These are phyloP conservation scores for Lecanicillium sp. DNA, from an alignment of 2,329 filamentous ascomycete genomes.

Conservation along the genomic window DNA sequence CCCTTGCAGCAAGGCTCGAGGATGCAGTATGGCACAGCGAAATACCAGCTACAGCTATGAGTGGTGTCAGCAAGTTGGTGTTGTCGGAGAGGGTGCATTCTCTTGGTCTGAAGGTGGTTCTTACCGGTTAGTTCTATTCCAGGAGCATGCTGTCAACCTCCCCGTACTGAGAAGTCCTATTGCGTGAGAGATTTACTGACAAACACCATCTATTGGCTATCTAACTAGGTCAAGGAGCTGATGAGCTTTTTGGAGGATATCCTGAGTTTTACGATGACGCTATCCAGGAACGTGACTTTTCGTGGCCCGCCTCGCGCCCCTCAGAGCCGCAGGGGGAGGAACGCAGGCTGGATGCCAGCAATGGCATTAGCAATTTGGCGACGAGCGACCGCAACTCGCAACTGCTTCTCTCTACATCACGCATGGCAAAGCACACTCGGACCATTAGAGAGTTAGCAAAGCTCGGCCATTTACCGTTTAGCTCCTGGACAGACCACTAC, in stretches of 20 bases:
- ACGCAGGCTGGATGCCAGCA: no score
- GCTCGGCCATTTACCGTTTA: background rate
- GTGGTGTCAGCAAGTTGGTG: constrained; percentile 44
- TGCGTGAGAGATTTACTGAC: no score
- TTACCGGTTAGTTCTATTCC: no score
- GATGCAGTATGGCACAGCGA: constrained; percentile 27
- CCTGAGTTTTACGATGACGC: constrained; percentile 38
- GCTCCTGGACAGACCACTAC: constrained; percentile 5
- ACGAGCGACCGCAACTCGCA: background rate
- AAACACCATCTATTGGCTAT: no score
- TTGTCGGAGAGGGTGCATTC: constrained; percentile 39
- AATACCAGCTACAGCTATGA: constrained; percentile 38
- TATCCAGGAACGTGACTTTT: constrained; percentile 40
- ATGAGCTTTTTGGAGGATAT: constrained; percentile 51
- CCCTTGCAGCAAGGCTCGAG: constrained; percentile 24
- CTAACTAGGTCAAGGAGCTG: constrained; percentile 47
- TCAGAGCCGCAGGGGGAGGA: constrained; percentile 22
- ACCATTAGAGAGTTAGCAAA: background rate
- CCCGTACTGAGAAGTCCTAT: no score
- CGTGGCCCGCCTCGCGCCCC: constrained; percentile 24
- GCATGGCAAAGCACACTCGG: background rate
- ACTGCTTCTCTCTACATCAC: no score
- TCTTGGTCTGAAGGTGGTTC: constrained; percentile 45
- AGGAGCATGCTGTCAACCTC: no score
- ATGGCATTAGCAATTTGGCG: no score